A percentile compares a stretch with the other conserved stretches of the same genome.
Conservation (phyloP, 2,329 filamentous ascomycete genomes). For the Trichoderma asperellum region DNA sequence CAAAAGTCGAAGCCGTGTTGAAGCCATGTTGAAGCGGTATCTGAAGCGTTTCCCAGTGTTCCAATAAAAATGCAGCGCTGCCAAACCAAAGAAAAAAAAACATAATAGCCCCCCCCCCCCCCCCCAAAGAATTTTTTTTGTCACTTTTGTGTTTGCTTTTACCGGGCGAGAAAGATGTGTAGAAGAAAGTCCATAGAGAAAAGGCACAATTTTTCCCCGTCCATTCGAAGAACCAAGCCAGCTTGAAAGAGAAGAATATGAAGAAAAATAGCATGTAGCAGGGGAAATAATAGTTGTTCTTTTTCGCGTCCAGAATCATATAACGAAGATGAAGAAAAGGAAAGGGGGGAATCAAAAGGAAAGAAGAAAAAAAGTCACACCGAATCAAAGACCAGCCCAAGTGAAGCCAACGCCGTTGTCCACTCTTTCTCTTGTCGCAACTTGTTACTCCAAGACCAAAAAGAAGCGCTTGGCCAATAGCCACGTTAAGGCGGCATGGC, state of each 20-base stretch:
- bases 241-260: background rate
- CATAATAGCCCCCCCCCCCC: background rate
- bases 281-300: background rate
- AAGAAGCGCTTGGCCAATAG: slow-evolving; percentile 14
- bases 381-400: slow-evolving; percentile 7
- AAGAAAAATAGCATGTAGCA: background rate
- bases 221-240: slow-evolving; percentile 1
- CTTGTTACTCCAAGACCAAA: slow-evolving; percentile 7
- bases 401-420: slow-evolving; percentile 24
- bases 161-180: background rate
- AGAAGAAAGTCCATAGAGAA: background rate
- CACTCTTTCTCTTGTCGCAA: slow-evolving; percentile 15
- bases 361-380: background rate
- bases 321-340: background rate
- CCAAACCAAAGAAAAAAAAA: background rate
- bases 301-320: background rate
- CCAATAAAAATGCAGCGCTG: slow-evolving; percentile 13
- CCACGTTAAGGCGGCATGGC: slow-evolving; percentile 8
- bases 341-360: slow-evolving; percentile 16
- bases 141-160: background rate
- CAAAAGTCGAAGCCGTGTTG: slow-evolving; percentile 9
- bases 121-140: background rate
- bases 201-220: background rate
- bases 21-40: slow-evolving; percentile 16
- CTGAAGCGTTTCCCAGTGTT: slow-evolving; percentile 11